Evolutionary conservation across 2,329 filamentous ascomycete genomes (phyloP), one percentile per base, ranked within the genome.

Genomic region (Verticillium klebahnii): DNA sequence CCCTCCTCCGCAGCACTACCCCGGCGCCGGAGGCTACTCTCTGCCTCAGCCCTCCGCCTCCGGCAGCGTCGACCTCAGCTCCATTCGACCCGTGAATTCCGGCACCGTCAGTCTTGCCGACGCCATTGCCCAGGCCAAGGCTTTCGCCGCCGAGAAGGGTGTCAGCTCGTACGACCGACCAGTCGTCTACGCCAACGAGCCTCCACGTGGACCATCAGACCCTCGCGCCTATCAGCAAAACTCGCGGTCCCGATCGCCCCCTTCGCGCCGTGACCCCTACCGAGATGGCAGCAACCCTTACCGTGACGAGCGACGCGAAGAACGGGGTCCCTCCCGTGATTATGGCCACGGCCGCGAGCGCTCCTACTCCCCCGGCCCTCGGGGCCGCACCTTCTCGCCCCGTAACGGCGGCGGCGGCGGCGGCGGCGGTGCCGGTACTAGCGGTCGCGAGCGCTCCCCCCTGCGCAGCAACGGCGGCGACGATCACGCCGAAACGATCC

Each of bases 21-120:
- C 79, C 63, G 70, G 68, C 50, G 57, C 69, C 61, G 64, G 73
- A 58, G 67, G 74, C 62, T 85, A 81, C 69, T 72, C 75, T 34
- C 77, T 89, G 34, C 89, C 90, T 3, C 87, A 88, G 67, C 90
- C 91, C 2, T 85, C 89, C 6, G 84, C 83, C 61, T 90, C 89
- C 63, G 92, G 92, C 58, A 93, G 86, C 68, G 81, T 96, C 65
- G 92, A 96, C 71, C 77, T 96, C 59, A 93, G 89, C 75, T 83
- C 85, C 61, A 91, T 95, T 71, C 90, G 90, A 69, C 92, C 92
- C 5, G 84, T 89, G 61, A 92, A 85, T 72, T 91, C 90, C 34
- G 92, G 92, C 62, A 92, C 89, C 23, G 89, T 96, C 68, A 94
- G 89, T 74, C 89, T 96, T 66, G 85, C 89, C 62, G 92, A 96